Evolutionary conservation across 768 basidiomycete genomes (phyloP).

Genomic region (Psilocybe cubensis): DNA sequence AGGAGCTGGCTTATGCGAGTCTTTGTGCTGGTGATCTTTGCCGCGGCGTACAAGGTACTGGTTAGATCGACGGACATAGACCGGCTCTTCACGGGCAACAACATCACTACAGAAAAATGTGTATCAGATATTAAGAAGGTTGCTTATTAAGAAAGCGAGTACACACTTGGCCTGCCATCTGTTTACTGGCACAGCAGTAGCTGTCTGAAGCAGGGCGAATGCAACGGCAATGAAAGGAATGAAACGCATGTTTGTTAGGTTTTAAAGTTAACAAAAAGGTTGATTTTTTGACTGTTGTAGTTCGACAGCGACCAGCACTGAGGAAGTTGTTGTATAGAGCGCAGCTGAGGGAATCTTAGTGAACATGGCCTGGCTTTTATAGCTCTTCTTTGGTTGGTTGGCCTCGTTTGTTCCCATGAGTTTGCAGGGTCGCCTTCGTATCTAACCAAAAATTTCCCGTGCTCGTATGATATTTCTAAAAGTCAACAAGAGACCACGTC

Average conservation of each 20-base stretch:
- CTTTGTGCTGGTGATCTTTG: neutral
- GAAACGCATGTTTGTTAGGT: neutral
- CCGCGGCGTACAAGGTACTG: neutral
- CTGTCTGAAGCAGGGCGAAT: neutral
- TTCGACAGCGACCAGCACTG: neutral
- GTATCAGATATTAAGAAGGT: no score
- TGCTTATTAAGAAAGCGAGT: neutral
- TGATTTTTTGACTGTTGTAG: neutral
- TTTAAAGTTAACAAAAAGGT: neutral
- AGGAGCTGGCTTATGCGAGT: neutral
- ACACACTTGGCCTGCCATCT: neutral
- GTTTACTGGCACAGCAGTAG: neutral
- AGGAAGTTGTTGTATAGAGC: neutral
- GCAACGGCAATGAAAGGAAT: neutral
- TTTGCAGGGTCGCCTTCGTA: neutral
- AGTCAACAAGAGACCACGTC: no score
- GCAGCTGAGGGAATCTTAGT: neutral
- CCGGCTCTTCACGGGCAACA: neutral
- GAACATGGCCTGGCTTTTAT: neutral
- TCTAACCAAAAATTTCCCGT: no score
- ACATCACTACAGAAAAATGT: neutral
- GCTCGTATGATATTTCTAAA: no score
- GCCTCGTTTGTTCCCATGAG: neutral
- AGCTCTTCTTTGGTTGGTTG: neutral
- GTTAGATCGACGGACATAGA: neutral